Evolutionary conservation across 2,329 filamentous ascomycete genomes (phyloP).

Genomic region (Fusarium pseudonygamai): DNA sequence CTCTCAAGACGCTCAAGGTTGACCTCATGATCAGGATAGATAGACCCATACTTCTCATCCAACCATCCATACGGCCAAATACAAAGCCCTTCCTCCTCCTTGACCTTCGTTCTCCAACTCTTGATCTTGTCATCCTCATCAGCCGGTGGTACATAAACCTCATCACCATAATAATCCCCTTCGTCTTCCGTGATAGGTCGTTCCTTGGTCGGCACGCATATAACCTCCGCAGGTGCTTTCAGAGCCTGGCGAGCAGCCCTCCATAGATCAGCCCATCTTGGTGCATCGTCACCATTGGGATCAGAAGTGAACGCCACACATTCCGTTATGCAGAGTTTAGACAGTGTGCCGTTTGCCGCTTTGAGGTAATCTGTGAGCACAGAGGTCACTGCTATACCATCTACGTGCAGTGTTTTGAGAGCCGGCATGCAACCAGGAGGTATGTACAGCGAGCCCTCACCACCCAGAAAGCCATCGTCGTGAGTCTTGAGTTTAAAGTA

Average conservation of each 20-base stretch:
- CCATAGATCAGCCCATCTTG: not conserved
- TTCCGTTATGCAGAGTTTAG: not conserved
- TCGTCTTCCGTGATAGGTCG: not conserved
- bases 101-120: not conserved
- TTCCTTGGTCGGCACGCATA: not conserved
- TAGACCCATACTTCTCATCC: not conserved
- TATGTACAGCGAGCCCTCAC: not conserved
- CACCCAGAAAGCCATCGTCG: not conserved
- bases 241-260: not conserved
- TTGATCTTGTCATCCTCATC: not conserved
- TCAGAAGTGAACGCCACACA: not conserved
- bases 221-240: not conserved
- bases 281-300: fast-evolving
- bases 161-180: not conserved
- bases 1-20: not conserved
- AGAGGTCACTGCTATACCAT: not conserved
- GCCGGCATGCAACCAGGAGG: not conserved
- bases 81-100: not conserved
- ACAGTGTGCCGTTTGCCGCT: not conserved
- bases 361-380: not conserved
- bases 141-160: not conserved
- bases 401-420: not conserved
- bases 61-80: slow-evolving; percentile 6
- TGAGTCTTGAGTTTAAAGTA: not conserved
- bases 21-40: not conserved